Conservation (phyloP, 768 basidiomycete species). For the Leccinum boreale region DNA sequence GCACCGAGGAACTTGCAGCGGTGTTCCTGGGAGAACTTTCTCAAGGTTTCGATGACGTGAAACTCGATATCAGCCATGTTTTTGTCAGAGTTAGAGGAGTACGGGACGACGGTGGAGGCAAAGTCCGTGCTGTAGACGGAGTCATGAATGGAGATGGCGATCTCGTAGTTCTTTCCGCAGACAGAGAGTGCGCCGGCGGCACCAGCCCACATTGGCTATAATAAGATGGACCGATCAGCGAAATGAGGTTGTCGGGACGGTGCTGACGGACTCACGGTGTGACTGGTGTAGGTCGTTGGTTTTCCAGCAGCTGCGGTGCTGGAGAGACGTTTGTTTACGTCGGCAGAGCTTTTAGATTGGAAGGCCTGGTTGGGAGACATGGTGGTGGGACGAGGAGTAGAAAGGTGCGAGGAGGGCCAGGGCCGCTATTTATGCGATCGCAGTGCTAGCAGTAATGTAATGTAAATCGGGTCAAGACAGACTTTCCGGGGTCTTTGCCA, state of each 20-base stretch:
- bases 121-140: slow-evolving; percentile 84
- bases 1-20: slow-evolving; percentile 85
- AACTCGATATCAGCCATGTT: slow-evolving; percentile 61
- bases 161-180: slow-evolving; percentile 59
- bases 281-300: slow-evolving; percentile 61
- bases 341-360: slow-evolving; percentile 60
- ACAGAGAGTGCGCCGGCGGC: slow-evolving; percentile 62
- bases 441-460: too few species aligned
- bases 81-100: slow-evolving; percentile 46
- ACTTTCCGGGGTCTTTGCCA: slow-evolving; percentile 17
- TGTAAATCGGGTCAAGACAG: slow-evolving; percentile 5
- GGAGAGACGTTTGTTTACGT: slow-evolving; percentile 67
- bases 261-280: slow-evolving; percentile 50
- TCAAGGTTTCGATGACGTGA: slow-evolving; percentile 60
- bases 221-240: slow-evolving; percentile 9
- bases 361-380: slow-evolving; percentile 59
- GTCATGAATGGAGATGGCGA: slow-evolving; percentile 80
- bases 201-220: slow-evolving; percentile 86
- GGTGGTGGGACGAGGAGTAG: slow-evolving; percentile 28
- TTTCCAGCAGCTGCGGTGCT: slow-evolving; percentile 44
- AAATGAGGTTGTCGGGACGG: neutral
- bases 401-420: slow-evolving; percentile 14
- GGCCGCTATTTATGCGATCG: slow-evolving; percentile 33
- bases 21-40: slow-evolving; percentile 72
- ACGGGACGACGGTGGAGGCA: slow-evolving; percentile 54